Evolutionary conservation across 495 filamentous ascomycete species (phyloP), one percentile per base, ranked within the genome.

Genomic region (Elasticomyces elasticus): DNA sequence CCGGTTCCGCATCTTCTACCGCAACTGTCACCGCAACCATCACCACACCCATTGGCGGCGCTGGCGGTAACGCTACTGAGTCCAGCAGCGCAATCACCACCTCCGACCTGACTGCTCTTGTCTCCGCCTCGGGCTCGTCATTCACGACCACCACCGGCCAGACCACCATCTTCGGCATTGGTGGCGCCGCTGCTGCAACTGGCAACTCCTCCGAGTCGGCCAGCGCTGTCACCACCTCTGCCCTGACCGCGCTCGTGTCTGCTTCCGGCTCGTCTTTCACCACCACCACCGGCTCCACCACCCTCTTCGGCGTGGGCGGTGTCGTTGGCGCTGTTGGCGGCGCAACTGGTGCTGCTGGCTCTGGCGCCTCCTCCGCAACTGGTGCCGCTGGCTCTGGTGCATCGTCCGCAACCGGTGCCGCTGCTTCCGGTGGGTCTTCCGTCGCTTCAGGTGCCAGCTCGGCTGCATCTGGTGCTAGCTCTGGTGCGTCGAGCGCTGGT

Each of bases 221-320:
- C 52, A 55, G 56, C 41, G 41, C 66, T 20, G 49, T 68, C 59
- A 58, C 57, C 49, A 69, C 66, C 22, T 31, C 44, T n/a, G 40
- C 65, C 33, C 56, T 67, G 27, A 56, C 62, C 46, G 64, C 49
- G 5, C 58, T 66, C 43, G 43, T 62, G 54, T 59, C 54, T 17
- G 53, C 62, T 15, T 57, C 38, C 47, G 63, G 54, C 54, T 56
- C 45, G 25, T 60, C 57, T 23, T 38, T 51, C 26, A 50, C 51
- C 25, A 55, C 54, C 48, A 66, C 63, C 12, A 67, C 62, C 27
- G 67, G 67, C 41, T 60, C 52, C 33, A 61, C 61, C 49, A 69
- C 67, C 44, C 47, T 67, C 61, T 67, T 52, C 58, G 64, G 45
- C 55, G 47, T 51, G 7, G 47, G 48, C 22, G 48, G 28, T 40